Evolutionary conservation across 345 rosid species (phyloP).

Genomic region (Eucalyptus sp.): DNA sequence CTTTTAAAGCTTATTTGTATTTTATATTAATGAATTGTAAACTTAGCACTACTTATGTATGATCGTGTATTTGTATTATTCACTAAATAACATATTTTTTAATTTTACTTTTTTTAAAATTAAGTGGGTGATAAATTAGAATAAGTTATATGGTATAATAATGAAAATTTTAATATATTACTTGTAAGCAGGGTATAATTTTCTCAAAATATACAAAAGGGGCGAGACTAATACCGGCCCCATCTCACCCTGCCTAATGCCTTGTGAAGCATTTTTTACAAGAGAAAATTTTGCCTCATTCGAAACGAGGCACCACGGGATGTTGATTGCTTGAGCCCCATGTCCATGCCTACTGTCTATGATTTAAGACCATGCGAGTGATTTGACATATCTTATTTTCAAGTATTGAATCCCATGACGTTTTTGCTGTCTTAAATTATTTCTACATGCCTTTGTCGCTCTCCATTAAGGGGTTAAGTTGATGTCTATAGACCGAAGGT

Average conservation of each 20-base stretch:
- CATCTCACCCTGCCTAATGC: not conserved
- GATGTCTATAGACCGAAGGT: not conserved
- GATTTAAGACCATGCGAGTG: not conserved
- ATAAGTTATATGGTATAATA: not conserved
- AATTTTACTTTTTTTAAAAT: not conserved
- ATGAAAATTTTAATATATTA: not conserved
- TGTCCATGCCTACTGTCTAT: not conserved
- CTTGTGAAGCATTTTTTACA: not conserved
- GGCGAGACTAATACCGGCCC: rapidly evolving
- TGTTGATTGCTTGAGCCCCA: not conserved
- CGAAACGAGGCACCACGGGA: not conserved
- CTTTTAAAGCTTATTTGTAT: not conserved
- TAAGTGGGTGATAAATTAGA: not conserved
- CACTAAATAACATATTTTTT: not conserved
- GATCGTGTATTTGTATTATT: not conserved
- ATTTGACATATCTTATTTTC: not conserved
- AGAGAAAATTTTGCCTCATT: not conserved
- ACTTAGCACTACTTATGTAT: not conserved
- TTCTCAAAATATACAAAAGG: not conserved
- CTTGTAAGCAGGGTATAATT: not conserved
- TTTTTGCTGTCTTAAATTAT: not conserved
- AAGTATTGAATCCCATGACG: not conserved
- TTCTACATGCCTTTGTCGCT: not conserved
- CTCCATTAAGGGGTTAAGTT: not conserved
- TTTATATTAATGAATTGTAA: not conserved